These are phyloP conservation scores for Leptodermis oblonga DNA, from an alignment of 257 asterid species.

Conservation along the genomic window DNA sequence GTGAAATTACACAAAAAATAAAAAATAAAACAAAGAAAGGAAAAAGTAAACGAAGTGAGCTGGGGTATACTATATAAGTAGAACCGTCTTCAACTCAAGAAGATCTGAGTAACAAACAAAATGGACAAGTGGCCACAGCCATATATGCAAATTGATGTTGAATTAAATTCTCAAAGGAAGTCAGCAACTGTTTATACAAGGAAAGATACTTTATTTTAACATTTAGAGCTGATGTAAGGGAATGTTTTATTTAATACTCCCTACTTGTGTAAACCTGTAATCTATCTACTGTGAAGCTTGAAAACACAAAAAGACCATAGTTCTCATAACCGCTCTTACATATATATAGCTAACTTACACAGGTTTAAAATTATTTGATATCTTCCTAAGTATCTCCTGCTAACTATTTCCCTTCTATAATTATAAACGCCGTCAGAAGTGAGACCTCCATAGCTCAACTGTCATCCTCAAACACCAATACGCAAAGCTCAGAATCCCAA, in stretches of 20 bases:
- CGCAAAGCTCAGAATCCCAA: background rate
- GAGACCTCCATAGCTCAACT: background rate
- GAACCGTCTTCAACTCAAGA: background rate
- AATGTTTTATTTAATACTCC: background rate
- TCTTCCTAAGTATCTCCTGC: background rate
- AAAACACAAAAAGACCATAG: background rate
- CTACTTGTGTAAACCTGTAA: background rate
- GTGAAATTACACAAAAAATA: constrained; percentile 9
- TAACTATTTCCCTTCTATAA: background rate
- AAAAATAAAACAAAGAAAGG: no score
- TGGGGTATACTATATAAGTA: background rate
- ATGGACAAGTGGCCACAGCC: background rate
- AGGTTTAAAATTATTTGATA: background rate
- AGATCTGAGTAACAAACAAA: background rate
- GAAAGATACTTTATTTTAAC: background rate
- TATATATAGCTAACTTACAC: background rate
- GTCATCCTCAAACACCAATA: background rate
- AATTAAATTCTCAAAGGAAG: background rate
- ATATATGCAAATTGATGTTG: background rate
- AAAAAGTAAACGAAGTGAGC: background rate
- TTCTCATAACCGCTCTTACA: background rate
- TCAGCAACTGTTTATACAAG: background rate
- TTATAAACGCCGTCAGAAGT: background rate
- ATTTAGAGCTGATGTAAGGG: background rate
- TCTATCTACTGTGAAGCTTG: background rate